Conservation (phyloP, 768 basidiomycete species). For the Naganishia kalamii region DNA sequence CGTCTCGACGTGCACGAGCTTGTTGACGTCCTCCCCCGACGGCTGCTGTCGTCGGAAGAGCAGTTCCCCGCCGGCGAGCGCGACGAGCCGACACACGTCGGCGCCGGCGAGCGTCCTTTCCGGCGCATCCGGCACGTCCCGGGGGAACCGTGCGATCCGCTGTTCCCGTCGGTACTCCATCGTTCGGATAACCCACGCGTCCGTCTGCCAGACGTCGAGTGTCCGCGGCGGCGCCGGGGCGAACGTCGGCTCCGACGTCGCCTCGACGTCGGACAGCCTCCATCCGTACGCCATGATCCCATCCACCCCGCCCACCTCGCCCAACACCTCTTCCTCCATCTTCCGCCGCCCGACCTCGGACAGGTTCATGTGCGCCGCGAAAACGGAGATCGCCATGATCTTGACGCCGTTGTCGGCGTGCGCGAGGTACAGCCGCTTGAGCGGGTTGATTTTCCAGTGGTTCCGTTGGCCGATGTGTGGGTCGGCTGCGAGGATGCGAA, state of each 20-base stretch:
- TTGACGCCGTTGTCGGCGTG: slow-evolving; percentile 62
- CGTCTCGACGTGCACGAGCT: slow-evolving; percentile 54
- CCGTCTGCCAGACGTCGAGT: slow-evolving; percentile 6
- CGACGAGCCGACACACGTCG: slow-evolving; percentile 32
- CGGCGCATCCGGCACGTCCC: not conserved
- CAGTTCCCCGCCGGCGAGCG: slow-evolving; percentile 64
- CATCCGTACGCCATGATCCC: slow-evolving; percentile 22
- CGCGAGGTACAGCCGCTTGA: slow-evolving; percentile 53
- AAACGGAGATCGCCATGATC: slow-evolving; percentile 69
- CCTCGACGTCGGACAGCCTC: slow-evolving; percentile 1
- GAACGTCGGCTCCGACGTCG: not conserved
- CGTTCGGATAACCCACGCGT: slow-evolving; percentile 15
- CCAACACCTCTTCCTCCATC: slow-evolving; percentile 60
- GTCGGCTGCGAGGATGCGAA: slow-evolving; percentile 70
- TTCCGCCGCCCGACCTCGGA: slow-evolving; percentile 66
- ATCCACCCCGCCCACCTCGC: slow-evolving; percentile 36
- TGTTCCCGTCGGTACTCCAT: slow-evolving; percentile 13
- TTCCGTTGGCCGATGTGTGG: slow-evolving; percentile 59
- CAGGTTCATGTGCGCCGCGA: slow-evolving; percentile 69
- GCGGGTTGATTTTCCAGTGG: slow-evolving; percentile 56
- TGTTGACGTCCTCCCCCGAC: slow-evolving; percentile 31
- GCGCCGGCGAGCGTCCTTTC: not conserved
- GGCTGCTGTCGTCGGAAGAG: slow-evolving; percentile 51
- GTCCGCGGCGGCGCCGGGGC: not conserved
- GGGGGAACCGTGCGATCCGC: not conserved